These are phyloP conservation scores for Erodium chrysanthum DNA, from an alignment of 441 rosid species.

Conservation along the genomic window DNA sequence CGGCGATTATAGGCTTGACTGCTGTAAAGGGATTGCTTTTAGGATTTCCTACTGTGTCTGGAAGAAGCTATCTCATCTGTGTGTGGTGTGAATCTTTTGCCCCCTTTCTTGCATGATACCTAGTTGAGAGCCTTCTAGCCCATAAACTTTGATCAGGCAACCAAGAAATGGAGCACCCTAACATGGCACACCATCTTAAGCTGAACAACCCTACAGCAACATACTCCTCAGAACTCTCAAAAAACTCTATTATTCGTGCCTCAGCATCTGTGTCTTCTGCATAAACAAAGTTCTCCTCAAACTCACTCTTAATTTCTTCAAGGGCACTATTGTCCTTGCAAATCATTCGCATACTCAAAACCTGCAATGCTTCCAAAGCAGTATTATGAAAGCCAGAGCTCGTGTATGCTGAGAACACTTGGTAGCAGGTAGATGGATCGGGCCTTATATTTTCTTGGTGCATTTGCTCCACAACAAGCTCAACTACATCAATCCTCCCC, in stretches of 20 bases:
- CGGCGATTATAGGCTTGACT: not conserved
- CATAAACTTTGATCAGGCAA: constrained; percentile 52
- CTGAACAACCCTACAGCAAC: constrained; percentile 47
- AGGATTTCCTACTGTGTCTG: no score
- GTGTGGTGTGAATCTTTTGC: not conserved
- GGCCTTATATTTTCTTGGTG: constrained; percentile 47
- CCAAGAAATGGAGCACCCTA: constrained; percentile 47
- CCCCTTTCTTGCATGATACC: constrained; percentile 22
- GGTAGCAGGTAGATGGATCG: constrained; percentile 57
- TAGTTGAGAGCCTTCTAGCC: constrained; percentile 40
- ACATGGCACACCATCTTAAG: constrained; percentile 72
- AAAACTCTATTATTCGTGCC: constrained; percentile 34
- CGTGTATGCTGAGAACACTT: constrained; percentile 45
- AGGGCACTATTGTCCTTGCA: constrained; percentile 26
- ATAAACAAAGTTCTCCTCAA: constrained; percentile 44
- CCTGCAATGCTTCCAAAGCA: constrained; percentile 66
- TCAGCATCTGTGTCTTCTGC: constrained; percentile 53
- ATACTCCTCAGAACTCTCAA: constrained; percentile 31
- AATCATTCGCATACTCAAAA: constrained; percentile 67
- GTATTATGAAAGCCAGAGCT: constrained; percentile 34
- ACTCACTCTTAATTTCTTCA: constrained; percentile 34
- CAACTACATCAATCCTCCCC: constrained; percentile 58
- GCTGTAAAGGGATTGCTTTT: no score
- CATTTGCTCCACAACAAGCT: constrained; percentile 57
- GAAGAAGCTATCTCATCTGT: no score